phyloP scores from a whole-genome alignment of 1,139 yeast genomes.

The Yamadazyma songkhlaensis region DNA sequence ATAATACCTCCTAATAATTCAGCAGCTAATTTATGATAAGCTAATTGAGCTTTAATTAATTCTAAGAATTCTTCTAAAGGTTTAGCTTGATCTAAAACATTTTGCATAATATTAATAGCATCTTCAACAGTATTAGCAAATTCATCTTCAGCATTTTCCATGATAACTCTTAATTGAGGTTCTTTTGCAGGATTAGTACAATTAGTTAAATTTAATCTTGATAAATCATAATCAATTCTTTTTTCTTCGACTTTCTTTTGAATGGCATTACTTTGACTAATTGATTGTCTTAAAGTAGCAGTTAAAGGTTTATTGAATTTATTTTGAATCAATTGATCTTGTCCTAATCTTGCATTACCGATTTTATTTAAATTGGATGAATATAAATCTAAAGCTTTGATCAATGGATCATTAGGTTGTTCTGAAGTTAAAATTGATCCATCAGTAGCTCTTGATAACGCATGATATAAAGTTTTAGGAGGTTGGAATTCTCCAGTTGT shows the following conservation, averaged over 20 bases:
- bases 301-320: slow-evolving; percentile 70
- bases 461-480: slow-evolving; percentile 85
- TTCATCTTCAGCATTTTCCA: slow-evolving; percentile 87
- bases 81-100: slow-evolving; percentile 71
- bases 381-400: slow-evolving; percentile 43
- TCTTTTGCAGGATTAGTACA: slow-evolving; percentile 72
- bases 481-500: slow-evolving; percentile 53
- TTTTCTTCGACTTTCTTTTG: slow-evolving; percentile 78
- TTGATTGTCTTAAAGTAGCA: slow-evolving; percentile 61
- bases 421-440: slow-evolving; percentile 49
- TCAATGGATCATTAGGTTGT: slow-evolving; percentile 45
- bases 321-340: slow-evolving; percentile 69
- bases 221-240: slow-evolving; percentile 76
- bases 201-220: slow-evolving; percentile 62
- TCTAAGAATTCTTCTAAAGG: slow-evolving; percentile 70
- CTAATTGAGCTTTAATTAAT: slow-evolving; percentile 76
- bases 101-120: slow-evolving; percentile 81
- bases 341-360: slow-evolving; percentile 82
- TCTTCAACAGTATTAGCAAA: slow-evolving; percentile 90
- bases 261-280: slow-evolving; percentile 66
- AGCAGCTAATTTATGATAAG: slow-evolving; percentile 75
- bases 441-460: slow-evolving; percentile 74
- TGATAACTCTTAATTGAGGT: slow-evolving; percentile 69
- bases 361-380: slow-evolving; percentile 54
- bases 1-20: slow-evolving; percentile 67